Evolutionary conservation across 495 filamentous ascomycete species (phyloP), one percentile per base, ranked within the genome.

Genomic region (Astrothelium macrocarpum): DNA sequence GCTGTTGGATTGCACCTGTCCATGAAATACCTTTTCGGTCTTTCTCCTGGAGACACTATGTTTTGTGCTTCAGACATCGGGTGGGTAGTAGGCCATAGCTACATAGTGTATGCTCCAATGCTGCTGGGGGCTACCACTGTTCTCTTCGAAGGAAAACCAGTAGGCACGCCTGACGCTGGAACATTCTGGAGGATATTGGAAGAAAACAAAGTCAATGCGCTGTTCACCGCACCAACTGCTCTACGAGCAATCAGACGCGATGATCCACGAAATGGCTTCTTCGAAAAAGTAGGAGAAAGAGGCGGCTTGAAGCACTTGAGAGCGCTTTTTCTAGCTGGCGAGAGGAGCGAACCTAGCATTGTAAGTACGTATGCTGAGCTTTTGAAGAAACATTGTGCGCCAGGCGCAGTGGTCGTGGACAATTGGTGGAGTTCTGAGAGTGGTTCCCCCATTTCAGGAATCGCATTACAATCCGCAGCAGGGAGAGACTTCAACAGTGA

Each of bases 401-500:
- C 75, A 0, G 80, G 81, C 32, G 85, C 90, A 0, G 76, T 82
- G 31, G 89, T 96, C 18, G 80, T 96, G 59, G 92, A 97, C 72
- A 95, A 96, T 71, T 97, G 92, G 92, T 97, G 92, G 92, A 93
- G 89, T 2, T 93, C 90, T 1, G 92, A 96, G 74, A 90, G 88
- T 0, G 92, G 92, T 9, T 90, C 87, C 3, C 92, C 92, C 5
- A 96, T 97, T 65, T 86, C 91, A 0, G 91, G 90, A 0, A 77
- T 95, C 29, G 85, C 89, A 7, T 76, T 95, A 36, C 77, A 81
- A 3, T 82, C 85, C 2, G 75, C 78, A 53, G 75, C 78, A 1
- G 84, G 77, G 0, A 75, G 72, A 59, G 70, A 78, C 34, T 73
- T 78, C 60, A 70, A 69, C 11, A 73, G 71, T 4, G 65, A 64